phyloP scores from a whole-genome alignment of 805 yeast genomes.

The Yarrowia sp. region DNA sequence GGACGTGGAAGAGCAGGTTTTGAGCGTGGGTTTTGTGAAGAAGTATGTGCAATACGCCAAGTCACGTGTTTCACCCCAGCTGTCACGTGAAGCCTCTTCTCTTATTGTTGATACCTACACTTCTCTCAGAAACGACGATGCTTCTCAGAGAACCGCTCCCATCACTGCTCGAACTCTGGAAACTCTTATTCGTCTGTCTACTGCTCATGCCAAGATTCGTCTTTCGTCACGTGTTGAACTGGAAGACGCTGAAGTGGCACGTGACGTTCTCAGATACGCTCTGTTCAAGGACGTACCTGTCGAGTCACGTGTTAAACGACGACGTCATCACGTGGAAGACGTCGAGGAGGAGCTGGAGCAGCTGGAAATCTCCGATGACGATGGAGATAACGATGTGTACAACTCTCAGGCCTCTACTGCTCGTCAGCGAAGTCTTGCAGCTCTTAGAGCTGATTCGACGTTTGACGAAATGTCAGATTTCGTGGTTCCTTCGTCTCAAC shows the following conservation, averaged over 20 bases:
- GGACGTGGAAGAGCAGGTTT: constrained; percentile 47
- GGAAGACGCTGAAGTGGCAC: constrained; percentile 83
- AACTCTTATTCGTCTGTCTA: constrained; percentile 87
- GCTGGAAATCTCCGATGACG: constrained; percentile 32
- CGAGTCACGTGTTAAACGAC: constrained; percentile 41
- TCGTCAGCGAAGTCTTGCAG: constrained; percentile 31
- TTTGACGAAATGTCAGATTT: constrained; percentile 18
- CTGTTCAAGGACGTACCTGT: constrained; percentile 69
- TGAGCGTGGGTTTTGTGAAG: constrained; percentile 81
- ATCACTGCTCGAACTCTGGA: constrained; percentile 98
- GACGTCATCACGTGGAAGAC: constrained; percentile 43
- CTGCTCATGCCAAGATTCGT: constrained; percentile 97
- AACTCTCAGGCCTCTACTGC: constrained; percentile 32
- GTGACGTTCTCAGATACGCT: constrained; percentile 78
- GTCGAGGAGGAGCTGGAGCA: constrained; percentile 40
- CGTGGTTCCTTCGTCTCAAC: constrained; percentile 2
- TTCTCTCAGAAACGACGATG: constrained; percentile 68
- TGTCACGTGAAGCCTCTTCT: constrained; percentile 73
- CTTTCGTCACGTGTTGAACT: constrained; percentile 70
- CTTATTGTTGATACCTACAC: constrained; percentile 79
- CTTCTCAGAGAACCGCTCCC: constrained; percentile 67
- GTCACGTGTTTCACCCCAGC: constrained; percentile 75
- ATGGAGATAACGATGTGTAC: constrained; percentile 42
- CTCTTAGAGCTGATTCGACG: constrained; percentile 20
- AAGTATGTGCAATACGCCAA: constrained; percentile 94